Evolutionary conservation across 352 stramenopile species (phyloP).

Genomic region (Poterioochromonas sp.): DNA sequence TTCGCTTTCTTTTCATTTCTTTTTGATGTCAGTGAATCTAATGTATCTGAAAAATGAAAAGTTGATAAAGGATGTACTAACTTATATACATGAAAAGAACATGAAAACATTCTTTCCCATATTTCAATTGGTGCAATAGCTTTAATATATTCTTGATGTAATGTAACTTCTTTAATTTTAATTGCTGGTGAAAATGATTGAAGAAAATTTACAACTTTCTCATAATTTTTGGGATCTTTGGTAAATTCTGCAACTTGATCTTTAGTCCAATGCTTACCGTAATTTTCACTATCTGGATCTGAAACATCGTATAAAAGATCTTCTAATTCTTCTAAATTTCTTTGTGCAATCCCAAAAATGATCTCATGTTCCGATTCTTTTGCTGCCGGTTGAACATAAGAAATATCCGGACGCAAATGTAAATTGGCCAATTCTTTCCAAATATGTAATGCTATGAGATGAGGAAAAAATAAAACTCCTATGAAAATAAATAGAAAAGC

Average conservation of each 20-base stretch:
- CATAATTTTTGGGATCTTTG: not conserved
- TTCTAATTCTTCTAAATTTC: conserved; percentile 24
- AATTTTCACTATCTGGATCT: not conserved
- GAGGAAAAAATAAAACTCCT: too few species aligned
- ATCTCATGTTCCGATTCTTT: too few species aligned
- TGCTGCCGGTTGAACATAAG: too few species aligned
- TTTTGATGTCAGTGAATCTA: too few species aligned
- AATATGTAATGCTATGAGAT: too few species aligned
- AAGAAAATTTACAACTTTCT: not conserved
- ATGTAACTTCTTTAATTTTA: not conserved
- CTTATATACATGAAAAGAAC: not conserved
- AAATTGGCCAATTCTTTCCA: too few species aligned
- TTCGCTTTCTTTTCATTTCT: not conserved
- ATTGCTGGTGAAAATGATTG: too few species aligned
- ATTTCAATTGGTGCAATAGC: not conserved
- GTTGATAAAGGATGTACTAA: too few species aligned
- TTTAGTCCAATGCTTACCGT: conserved; percentile 14
- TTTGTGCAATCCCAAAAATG: too few species aligned
- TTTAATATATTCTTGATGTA: not conserved
- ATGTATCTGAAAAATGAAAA: too few species aligned
- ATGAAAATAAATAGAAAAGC: too few species aligned
- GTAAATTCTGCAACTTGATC: not conserved
- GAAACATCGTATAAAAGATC: not conserved
- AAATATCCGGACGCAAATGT: too few species aligned
- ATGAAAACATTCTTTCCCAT: not conserved